Evolutionary conservation across 257 asterid genomes (phyloP).

Genomic region (Solanum ossicruentum): DNA sequence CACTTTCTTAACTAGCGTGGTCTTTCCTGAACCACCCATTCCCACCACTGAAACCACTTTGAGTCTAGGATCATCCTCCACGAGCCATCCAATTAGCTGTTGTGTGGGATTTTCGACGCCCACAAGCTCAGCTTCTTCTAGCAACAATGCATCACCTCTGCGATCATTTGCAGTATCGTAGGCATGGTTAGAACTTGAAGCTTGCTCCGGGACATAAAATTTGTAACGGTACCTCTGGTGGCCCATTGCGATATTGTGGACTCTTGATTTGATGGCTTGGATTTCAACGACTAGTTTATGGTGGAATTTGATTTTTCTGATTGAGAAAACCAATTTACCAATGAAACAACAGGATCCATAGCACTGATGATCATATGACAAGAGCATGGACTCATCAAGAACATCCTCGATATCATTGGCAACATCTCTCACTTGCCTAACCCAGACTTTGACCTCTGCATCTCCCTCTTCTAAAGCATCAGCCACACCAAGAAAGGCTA

Average conservation of each 20-base stretch:
- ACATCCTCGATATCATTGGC: conserved; percentile 1
- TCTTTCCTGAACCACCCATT: conserved; percentile 32
- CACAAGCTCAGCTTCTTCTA: conserved; percentile 19
- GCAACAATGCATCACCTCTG: conserved; percentile 13
- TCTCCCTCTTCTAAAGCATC: background rate
- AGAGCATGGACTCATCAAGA: conserved; percentile 10
- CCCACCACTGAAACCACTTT: conserved; percentile 23
- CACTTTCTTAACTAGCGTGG: conserved; percentile 25
- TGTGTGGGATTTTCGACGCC: conserved; percentile 20
- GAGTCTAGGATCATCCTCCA: conserved; percentile 2
- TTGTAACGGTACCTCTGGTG: conserved; percentile 5
- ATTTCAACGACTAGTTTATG: conserved; percentile 12
- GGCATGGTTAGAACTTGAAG: background rate
- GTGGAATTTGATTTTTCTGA: conserved; percentile 1
- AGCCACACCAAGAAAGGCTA: background rate
- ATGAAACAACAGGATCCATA: background rate
- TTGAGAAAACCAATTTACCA: background rate
- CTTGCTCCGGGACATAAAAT: background rate
- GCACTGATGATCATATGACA: background rate
- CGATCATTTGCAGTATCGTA: background rate
- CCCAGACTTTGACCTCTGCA: background rate
- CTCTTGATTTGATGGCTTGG: background rate
- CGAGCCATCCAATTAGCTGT: background rate
- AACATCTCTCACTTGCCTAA: conserved; percentile 2
- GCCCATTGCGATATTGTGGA: background rate